Evolutionary conservation across 1,284 basidiomycete species (phyloP).

Genomic region (Ganoderma resinaceum): DNA sequence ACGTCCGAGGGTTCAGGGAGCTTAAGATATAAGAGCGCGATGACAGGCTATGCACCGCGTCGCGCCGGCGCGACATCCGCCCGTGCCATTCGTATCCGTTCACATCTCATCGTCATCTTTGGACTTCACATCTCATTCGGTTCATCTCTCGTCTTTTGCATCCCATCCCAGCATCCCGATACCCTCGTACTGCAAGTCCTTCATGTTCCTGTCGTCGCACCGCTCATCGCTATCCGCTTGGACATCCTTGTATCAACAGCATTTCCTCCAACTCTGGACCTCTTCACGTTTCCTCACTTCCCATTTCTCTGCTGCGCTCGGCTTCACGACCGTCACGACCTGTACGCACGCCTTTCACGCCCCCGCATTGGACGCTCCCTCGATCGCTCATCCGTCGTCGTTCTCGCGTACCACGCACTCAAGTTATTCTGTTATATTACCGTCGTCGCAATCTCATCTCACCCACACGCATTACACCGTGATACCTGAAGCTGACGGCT

Average conservation of each 20-base stretch:
- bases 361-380: background rate
- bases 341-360: constrained; percentile 4
- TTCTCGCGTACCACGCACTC: constrained; percentile 7
- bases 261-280: constrained; percentile 22
- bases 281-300: background rate
- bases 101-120: constrained; percentile 23
- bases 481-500: constrained; percentile 21
- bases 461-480: constrained; percentile 9
- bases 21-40: constrained; percentile 65
- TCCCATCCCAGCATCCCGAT: constrained; percentile 16
- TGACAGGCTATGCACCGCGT: constrained; percentile 22
- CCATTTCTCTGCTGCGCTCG: constrained; percentile 6
- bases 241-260: constrained; percentile 26
- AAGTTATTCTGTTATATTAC: constrained; percentile 27
- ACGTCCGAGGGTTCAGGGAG: constrained; percentile 83
- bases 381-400: constrained; percentile 4
- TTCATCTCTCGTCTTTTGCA: constrained; percentile 15
- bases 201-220: constrained; percentile 18
- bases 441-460: background rate
- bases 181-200: constrained; percentile 19
- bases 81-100: constrained; percentile 12
- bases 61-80: constrained; percentile 17
- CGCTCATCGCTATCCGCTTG: constrained; percentile 16
- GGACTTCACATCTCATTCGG: constrained; percentile 15
- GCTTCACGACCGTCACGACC: constrained; percentile 13